Percentiles rank a stretch among this genome's conserved stretches.
Conservation (phyloP, 1,284 basidiomycete genomes). For the Moesziomyces globuligerus region DNA sequence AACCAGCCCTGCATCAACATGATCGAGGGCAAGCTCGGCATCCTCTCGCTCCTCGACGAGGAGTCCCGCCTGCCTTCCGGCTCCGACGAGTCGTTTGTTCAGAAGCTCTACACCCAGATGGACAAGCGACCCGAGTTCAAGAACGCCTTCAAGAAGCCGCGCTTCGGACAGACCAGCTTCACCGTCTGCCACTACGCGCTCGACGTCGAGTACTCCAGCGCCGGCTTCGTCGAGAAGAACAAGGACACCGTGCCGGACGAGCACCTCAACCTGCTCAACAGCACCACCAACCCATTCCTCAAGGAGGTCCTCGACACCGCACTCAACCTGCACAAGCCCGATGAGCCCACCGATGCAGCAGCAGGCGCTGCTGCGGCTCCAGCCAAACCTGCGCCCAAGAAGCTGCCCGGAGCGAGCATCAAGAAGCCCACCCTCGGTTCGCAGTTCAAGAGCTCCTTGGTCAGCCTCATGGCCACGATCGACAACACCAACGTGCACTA, state of each 20-base stretch:
- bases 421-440: constrained; percentile 97
- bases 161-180: constrained; percentile 95
- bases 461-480: constrained; percentile 95
- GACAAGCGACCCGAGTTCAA: constrained; percentile 82
- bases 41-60: constrained; percentile 93
- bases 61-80: constrained; percentile 96
- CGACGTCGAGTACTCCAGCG: constrained; percentile 97
- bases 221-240: constrained; percentile 99
- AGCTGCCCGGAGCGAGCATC: constrained; percentile 73
- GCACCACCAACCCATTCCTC: constrained; percentile 89
- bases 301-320: constrained; percentile 85
- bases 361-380: constrained; percentile 12
- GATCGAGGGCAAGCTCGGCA: constrained; percentile 96
- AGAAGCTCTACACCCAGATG: constrained; percentile 90
- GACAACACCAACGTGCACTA: constrained; percentile 98
- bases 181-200: constrained; percentile 98
- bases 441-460: constrained; percentile 96
- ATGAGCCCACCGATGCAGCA: constrained; percentile 31
- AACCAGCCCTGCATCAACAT: constrained; percentile 99
- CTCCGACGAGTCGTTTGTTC: constrained; percentile 89
- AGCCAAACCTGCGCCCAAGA: constrained; percentile 47
- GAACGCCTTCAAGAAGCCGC: constrained; percentile 94
- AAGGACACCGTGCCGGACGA: constrained; percentile 98
- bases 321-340: constrained; percentile 44
- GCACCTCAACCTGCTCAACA: constrained; percentile 85